Base-by-base conservation (phyloP, 2,329 filamentous ascomycete species). In the Colletotrichum musicola region DNA sequence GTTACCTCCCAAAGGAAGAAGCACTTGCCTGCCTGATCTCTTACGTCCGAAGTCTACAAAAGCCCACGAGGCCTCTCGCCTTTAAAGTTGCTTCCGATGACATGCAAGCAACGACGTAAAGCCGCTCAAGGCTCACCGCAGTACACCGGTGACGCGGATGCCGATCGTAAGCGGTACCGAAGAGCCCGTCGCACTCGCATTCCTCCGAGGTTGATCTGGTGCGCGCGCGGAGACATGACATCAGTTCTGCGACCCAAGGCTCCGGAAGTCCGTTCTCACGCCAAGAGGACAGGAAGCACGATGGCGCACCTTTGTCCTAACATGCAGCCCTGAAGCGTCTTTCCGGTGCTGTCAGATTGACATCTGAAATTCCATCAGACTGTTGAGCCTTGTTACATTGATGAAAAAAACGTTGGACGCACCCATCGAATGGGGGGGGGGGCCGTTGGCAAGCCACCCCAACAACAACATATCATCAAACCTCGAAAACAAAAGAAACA, bases 231-330 rank as follows among this genome's bases (percentile, higher is more conserved):
- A 58, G 18, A 38, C 4, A 65, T 68, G 65, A 65, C 61, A 68
- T 65, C 62, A 65, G 54, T 20, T 20, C 13, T 18, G 6, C 10
- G 14, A n/a, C 65, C n/a, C 35, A 16, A 9, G n/a, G 22, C 18
- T 13, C 54, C 49, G 66, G 62, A 61, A 50, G 62, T 68, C 56
- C 55, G 62, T 61, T 30, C 20, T 35, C 49, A 7, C n/a, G 66
- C 42, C 62, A 60, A 55, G 35, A 4, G 13, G 27, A 22, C 54
- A 42, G 40, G 30, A 46, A 12, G 14, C 12, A 42, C 12, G 25
- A 25, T 18, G 44, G 16, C 16, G 16, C 14, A 16, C 14, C 6
- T 30, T n/a, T n/a, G 14, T 49, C 7, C 25, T 38, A 14, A 42
- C 13, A 53, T 53, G 30, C 35, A 25, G 47, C 56, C 27, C 27